These are phyloP conservation scores for Tricholoma sp. DNA, from an alignment of 768 basidiomycete genomes.

Conservation along the genomic window DNA sequence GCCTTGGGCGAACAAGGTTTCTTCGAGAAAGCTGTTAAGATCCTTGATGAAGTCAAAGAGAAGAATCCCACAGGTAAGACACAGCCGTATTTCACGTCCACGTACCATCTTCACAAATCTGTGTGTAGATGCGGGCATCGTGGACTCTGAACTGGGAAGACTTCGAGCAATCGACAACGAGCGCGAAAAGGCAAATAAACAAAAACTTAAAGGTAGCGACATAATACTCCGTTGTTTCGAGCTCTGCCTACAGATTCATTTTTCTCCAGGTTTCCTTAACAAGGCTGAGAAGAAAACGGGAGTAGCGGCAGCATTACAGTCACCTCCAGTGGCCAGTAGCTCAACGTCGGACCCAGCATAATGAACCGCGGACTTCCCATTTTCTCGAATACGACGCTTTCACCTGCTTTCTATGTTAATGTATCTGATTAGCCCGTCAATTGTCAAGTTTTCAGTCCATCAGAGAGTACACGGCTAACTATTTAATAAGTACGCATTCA, in stretches of 20 bases:
- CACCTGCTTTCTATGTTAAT: background rate
- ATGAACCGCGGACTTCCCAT: background rate
- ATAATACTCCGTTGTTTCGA: background rate
- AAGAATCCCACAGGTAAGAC: conserved; percentile 56
- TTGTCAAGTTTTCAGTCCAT: background rate
- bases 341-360: conserved; percentile 3
- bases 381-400: background rate
- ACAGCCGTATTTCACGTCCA: background rate
- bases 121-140: conserved; percentile 46
- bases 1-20: conserved; percentile 73
- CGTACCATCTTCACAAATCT: conserved; percentile 2
- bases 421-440: background rate
- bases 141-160: conserved; percentile 61
- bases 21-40: conserved; percentile 65
- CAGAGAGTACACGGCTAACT: background rate
- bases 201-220: conserved; percentile 66
- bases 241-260: background rate
- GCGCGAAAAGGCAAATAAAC: conserved; percentile 56
- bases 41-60: conserved; percentile 59
- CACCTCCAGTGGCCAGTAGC: conserved; percentile 1
- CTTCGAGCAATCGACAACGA: conserved; percentile 61
- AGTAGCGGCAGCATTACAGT: background rate
- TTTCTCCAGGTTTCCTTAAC: conserved; percentile 44
- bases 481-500: background rate
- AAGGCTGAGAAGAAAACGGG: conserved; percentile 16